Evolutionary conservation across 2,329 filamentous ascomycete genomes (phyloP).

Genomic region (Dactylellina parvicollis): DNA sequence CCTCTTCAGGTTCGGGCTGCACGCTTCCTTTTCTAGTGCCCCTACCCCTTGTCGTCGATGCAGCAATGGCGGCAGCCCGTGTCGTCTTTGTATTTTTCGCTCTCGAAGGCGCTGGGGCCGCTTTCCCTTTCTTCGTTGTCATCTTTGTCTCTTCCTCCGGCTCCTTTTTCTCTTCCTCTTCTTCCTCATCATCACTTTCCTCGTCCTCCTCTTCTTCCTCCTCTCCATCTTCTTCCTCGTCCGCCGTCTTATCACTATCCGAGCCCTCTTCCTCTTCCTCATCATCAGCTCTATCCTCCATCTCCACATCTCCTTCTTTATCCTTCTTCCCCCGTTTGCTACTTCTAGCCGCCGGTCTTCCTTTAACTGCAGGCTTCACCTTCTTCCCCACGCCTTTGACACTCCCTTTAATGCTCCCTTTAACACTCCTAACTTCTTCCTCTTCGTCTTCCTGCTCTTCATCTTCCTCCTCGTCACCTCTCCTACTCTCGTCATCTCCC

Average conservation of each 20-base stretch:
- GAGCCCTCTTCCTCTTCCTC: conserved; percentile 20
- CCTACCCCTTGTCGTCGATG: conserved; percentile 21
- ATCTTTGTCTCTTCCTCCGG: conserved; percentile 6
- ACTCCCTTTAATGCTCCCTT: background rate
- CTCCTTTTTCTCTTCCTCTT: conserved; percentile 15
- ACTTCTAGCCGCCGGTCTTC: background rate
- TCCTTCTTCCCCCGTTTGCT: conserved; percentile 32
- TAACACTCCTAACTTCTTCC: conserved; percentile 1
- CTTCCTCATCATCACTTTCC: conserved; percentile 18
- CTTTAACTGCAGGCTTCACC: background rate
- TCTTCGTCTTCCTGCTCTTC: conserved; percentile 11
- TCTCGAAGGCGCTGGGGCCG: conserved; percentile 14
- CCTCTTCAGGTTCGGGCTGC: conserved; percentile 36
- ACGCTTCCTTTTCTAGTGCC: conserved; percentile 31
- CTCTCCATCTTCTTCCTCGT: conserved; percentile 16
- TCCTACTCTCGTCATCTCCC: conserved; percentile 49
- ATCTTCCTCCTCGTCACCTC: conserved; percentile 31
- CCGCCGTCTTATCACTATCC: conserved; percentile 18
- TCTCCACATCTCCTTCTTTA: conserved; percentile 43
- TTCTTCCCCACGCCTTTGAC: background rate
- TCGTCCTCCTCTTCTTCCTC: conserved; percentile 1
- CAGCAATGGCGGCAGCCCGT: conserved; percentile 19
- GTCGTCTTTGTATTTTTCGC: conserved; percentile 44
- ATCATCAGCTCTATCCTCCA: background rate
- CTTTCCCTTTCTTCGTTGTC: conserved; percentile 19